Evolutionary conservation across 371 early-diverging fungal species (phyloP), one percentile per base, ranked within the genome.

Genomic region (Circinella umbellata): DNA sequence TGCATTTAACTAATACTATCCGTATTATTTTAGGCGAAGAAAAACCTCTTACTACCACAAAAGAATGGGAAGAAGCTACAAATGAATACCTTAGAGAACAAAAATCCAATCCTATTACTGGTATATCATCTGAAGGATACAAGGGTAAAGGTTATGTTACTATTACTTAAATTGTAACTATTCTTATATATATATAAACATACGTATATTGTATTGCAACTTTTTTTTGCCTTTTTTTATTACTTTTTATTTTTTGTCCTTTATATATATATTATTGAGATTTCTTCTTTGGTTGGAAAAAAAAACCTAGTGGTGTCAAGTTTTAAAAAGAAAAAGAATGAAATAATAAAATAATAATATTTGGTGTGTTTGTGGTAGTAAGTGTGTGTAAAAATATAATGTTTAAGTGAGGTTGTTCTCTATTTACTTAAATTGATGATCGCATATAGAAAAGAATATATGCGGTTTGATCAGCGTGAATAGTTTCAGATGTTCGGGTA

Each of bases 1-100:
- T 42, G 11, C 2, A 42, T 42, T 11, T 42, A 42, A 42, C 42
- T 11, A 42, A 9, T 6, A 42, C 6, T 36, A 61, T 60, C 17
- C 27, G 7, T n/a, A 61, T 60, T 55, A 51, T n/a, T 61, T 65
- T 78, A 82, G 87, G 86, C 82, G 86, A 80, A 66, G 86, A 91
- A 73, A 90, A 87, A 67, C 91, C 93, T 63, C 77, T 72, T 48
- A 95, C 98, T 67, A 76, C 89, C 74, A 91, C 81, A 86, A 93
- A 90, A 81, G 97, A 98, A 86, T 98, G 98, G 97, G 89, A 93
- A 81, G 96, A 95, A 79, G 94, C 93, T 61, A 87, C 93, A 76
- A 92, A 94, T 85, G 91, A 91, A 78, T 88, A 88, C 72, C 89
- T 93, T 75, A 91, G 87, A 77, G 88, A 88, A 80, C 87, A 91